Base-by-base conservation (phyloP, 768 basidiomycete species). In the Porphyrellus cyaneotinctus region DNA sequence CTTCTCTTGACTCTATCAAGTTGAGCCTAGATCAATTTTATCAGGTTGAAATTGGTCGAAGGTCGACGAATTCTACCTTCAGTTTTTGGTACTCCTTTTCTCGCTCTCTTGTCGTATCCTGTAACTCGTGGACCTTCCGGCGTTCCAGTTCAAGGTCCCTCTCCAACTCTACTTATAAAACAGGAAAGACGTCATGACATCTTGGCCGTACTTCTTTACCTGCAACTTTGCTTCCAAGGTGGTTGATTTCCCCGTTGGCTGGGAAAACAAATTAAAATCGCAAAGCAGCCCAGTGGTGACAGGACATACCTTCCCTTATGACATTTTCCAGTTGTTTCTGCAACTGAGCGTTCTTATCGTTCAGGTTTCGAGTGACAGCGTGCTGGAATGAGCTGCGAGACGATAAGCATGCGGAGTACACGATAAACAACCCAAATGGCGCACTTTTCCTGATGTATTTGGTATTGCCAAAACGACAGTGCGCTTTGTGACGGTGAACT, bases 381-480 rank as follows among this genome's bases (percentile, higher is more conserved):
- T 88, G 87, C 64, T 93, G 91, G 64, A 90, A 92, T 15, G 89
- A 83, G 49, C 64, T 59, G 41, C 28, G 49, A 23, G 23, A 41
- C 50, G 42, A 53, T 22, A 55, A 43, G 32, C n/a, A 43, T 50
- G 41, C 13, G 43, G 44, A 15, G 31, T 20, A 39, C 13, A 47
- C 0, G 5, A 33, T 15, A 10, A 28, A 49, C 43, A 15, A 37
- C 33, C 24, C 26, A 26, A 52, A 7, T 20, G 22, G 59, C 70
- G 52, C 51, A 88, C 90, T 80, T 84, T 73, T 93, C 91, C 69
- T 93, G 91, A 57, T 89, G 87, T 46, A 85, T 80, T 62, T 93
- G 91, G 66, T 93, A 93, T 66, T 91, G 88, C 91, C 91, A 93
- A 67, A 93, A 93, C 4, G 90, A 88, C 52, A 92, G 79, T 5